A percentile compares a stretch with the other conserved stretches of the same genome.
These are phyloP conservation scores for Phytomonas francai DNA, from an alignment of 208 protist species.

Conservation along the genomic window DNA sequence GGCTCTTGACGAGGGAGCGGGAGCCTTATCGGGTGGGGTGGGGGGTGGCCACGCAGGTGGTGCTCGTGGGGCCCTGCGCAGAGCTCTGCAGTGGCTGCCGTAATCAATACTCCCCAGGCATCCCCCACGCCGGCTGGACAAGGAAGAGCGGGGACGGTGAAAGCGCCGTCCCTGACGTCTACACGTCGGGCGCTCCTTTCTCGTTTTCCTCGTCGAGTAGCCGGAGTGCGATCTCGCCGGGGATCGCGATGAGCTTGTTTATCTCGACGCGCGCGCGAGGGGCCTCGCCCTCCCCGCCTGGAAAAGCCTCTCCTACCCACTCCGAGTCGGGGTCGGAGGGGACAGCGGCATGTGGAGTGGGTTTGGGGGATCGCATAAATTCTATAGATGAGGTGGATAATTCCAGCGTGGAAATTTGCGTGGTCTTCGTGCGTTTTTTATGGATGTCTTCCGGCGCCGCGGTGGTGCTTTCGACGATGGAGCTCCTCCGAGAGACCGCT, in stretches of 20 bases:
- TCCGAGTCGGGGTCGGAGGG: too few species aligned
- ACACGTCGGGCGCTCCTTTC: too few species aligned
- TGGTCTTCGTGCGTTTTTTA: conserved; percentile 33
- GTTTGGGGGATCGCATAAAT: not conserved
- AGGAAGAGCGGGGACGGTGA: not conserved
- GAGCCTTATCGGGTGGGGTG: conserved; percentile 26
- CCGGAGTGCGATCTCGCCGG: too few species aligned
- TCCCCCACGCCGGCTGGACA: conserved; percentile 1
- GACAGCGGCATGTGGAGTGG: too few species aligned
- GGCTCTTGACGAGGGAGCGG: conserved; percentile 7
- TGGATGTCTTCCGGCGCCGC: conserved; percentile 21
- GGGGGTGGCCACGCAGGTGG: conserved; percentile 33
- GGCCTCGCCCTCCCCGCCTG: not conserved
- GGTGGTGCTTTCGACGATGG: conserved; percentile 28
- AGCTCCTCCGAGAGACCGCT: conserved; percentile 27
- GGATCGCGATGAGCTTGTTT: conserved; percentile 31
- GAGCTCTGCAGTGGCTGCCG: conserved; percentile 48
- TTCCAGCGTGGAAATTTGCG: conserved; percentile 24
- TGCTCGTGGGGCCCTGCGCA: conserved; percentile 48
- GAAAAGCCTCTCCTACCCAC: too few species aligned
- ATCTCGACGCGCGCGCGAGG: conserved; percentile 31
- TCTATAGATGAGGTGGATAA: not conserved
- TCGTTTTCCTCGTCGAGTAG: too few species aligned
- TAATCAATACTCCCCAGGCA: conserved; percentile 15
- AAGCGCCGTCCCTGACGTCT: not conserved